Conservation (phyloP, 176 grass and related monocot genomes). For the Saccharum officinarum region DNA sequence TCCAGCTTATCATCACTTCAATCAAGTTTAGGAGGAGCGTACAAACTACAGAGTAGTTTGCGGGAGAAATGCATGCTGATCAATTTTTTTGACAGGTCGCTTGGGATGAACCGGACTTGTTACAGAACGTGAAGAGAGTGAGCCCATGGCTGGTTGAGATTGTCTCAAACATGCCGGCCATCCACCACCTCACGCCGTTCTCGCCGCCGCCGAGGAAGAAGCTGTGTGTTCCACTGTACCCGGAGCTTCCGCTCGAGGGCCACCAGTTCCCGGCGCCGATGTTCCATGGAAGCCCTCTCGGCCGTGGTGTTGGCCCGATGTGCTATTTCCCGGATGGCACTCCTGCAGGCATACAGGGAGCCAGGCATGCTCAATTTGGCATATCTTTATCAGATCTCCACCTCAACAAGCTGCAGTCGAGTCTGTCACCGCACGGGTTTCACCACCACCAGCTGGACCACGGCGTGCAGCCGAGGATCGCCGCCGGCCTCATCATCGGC, state of each 20-base stretch:
- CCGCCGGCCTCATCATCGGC: constrained; percentile 56
- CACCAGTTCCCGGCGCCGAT: constrained; percentile 48
- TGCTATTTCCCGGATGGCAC: constrained; percentile 73
- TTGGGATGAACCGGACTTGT: constrained; percentile 95
- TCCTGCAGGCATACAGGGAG: constrained; percentile 99
- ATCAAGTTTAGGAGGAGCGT: neutral
- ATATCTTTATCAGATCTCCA: constrained; percentile 82
- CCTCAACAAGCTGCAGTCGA: constrained; percentile 73
- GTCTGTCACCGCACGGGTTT: constrained; percentile 51
- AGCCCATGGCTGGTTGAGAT: constrained; percentile 92
- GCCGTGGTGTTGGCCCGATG: constrained; percentile 46
- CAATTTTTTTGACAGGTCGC: constrained; percentile 55
- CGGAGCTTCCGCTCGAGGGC: constrained; percentile 54
- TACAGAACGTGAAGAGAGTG: constrained; percentile 98
- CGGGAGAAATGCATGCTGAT: neutral
- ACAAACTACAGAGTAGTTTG: neutral
- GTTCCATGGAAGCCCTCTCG: constrained; percentile 60
- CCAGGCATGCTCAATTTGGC: constrained; percentile 99
- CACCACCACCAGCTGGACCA: constrained; percentile 52
- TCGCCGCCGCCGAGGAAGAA: constrained; percentile 92
- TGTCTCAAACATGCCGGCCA: constrained; percentile 76
- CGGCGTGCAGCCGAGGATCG: constrained; percentile 50
- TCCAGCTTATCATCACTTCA: neutral
- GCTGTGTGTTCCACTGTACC: constrained; percentile 57
- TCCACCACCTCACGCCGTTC: constrained; percentile 77